Percentiles rank a stretch among this genome's conserved stretches.
Conservation (phyloP, 2,329 filamentous ascomycete species). For the Aspergillus carbonarius region DNA sequence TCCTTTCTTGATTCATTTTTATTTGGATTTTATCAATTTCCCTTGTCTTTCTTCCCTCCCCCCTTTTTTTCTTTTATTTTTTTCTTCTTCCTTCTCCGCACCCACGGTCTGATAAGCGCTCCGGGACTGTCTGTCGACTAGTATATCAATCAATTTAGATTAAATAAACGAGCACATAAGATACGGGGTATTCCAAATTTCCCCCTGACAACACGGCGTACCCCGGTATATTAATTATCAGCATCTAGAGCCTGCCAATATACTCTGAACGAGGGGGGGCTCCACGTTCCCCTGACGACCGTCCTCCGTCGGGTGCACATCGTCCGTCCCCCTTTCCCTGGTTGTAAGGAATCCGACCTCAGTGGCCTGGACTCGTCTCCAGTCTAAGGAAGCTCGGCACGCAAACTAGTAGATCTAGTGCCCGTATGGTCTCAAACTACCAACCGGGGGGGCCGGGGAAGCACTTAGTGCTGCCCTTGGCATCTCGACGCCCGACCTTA, state of each 20-base stretch:
- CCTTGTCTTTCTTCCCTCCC: background rate
- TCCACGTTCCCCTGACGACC: conserved; percentile 2
- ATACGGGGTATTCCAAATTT: background rate
- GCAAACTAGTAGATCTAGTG: conserved; percentile 13
- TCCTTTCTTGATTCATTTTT: background rate
- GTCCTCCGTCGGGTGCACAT: background rate
- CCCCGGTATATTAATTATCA: background rate
- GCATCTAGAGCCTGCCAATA: background rate
- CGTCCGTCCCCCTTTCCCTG: background rate
- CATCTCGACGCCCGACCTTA: background rate
- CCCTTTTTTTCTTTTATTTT: background rate
- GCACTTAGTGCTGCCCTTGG: conserved; percentile 3
- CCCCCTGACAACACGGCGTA: background rate
- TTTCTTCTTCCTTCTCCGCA: background rate
- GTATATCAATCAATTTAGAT: background rate
- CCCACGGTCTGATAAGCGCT: background rate
- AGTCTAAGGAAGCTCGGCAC: background rate
- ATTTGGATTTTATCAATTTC: background rate
- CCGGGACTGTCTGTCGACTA: background rate
- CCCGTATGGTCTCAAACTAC: conserved; percentile 10
- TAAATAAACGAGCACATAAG: background rate
- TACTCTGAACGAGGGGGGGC: background rate
- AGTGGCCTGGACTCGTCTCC: background rate
- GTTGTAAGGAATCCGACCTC: background rate
- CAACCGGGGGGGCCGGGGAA: conserved; percentile 8